phyloP scores from a whole-genome alignment of 345 rosid species.

The Aethionema arabicum region DNA sequence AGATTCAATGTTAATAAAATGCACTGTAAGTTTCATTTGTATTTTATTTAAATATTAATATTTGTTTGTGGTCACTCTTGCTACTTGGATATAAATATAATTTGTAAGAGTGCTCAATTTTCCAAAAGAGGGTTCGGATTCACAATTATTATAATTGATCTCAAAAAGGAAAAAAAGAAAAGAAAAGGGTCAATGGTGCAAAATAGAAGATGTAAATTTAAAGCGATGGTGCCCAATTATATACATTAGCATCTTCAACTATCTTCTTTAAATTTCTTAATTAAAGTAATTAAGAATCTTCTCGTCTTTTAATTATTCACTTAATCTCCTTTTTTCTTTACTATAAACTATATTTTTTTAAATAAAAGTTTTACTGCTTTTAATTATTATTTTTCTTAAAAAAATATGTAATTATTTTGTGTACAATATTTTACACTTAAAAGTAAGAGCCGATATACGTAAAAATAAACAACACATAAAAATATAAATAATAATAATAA shows the following conservation, averaged over 20 bases:
- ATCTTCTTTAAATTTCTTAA: background rate
- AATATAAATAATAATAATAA: background rate
- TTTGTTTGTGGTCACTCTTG: background rate
- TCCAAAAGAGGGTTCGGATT: constrained; percentile 15
- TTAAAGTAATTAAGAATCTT: constrained; percentile 6
- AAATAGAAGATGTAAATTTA: constrained; percentile 21
- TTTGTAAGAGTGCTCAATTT: background rate
- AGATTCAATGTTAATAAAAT: too few relatives aligned
- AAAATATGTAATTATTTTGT: background rate
- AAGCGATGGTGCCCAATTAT: constrained; percentile 25
- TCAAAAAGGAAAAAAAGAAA: constrained; percentile 15
- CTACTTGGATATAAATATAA: constrained; percentile 17
- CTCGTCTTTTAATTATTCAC: constrained; percentile 15
- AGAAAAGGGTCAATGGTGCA: constrained; percentile 20
- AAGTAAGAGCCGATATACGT: background rate
- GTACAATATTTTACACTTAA: background rate
- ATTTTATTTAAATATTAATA: too few relatives aligned
- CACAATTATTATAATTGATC: constrained; percentile 19
- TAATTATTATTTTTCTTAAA: too few relatives aligned
- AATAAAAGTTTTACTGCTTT: constrained; percentile 13
- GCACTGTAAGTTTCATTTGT: too few relatives aligned
- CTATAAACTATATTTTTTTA: background rate
- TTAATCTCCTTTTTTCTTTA: constrained; percentile 2
- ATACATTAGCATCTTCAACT: constrained; percentile 29
- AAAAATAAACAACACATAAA: background rate